These are phyloP conservation scores for Kwoniella mangroviensis DNA, from an alignment of 768 basidiomycete species.

Conservation along the genomic window DNA sequence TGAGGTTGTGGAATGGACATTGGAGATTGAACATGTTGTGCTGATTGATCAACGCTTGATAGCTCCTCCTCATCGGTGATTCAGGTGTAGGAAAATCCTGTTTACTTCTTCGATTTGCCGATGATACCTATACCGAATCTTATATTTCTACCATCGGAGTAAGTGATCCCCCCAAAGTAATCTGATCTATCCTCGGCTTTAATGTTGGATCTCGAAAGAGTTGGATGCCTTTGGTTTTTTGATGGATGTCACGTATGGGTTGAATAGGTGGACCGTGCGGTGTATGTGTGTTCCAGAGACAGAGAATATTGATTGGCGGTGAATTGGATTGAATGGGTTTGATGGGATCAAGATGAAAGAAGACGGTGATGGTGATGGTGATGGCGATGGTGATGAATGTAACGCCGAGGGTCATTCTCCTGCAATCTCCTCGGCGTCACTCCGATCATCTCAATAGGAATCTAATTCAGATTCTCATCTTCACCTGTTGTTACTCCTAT, in stretches of 20 bases:
- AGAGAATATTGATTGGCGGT: background rate
- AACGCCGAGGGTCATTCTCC: background rate
- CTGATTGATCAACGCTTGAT: background rate
- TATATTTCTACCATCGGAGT: constrained; percentile 99
- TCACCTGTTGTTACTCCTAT: background rate
- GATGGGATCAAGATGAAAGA: background rate
- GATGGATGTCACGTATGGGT: background rate
- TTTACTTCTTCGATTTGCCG: constrained; percentile 74
- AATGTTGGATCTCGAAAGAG: too few species aligned
- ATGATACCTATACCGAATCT: constrained; percentile 98
- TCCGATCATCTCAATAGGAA: background rate
- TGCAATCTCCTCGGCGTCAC: background rate
- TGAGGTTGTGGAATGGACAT: background rate
- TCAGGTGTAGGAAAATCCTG: constrained; percentile 97
- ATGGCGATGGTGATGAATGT: background rate
- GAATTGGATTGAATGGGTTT: background rate
- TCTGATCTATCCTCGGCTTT: constrained; percentile 4
- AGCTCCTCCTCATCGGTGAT: constrained; percentile 95
- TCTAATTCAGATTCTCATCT: background rate
- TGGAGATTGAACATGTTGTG: background rate
- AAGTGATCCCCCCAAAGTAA: constrained; percentile 19
- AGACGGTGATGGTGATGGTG: too few species aligned
- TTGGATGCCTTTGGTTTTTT: too few species aligned
- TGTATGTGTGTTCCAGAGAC: background rate
- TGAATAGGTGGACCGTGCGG: background rate